These are phyloP conservation scores for Botrytis hyacinthi DNA, from an alignment of 2,329 filamentous ascomycete genomes.

Conservation along the genomic window DNA sequence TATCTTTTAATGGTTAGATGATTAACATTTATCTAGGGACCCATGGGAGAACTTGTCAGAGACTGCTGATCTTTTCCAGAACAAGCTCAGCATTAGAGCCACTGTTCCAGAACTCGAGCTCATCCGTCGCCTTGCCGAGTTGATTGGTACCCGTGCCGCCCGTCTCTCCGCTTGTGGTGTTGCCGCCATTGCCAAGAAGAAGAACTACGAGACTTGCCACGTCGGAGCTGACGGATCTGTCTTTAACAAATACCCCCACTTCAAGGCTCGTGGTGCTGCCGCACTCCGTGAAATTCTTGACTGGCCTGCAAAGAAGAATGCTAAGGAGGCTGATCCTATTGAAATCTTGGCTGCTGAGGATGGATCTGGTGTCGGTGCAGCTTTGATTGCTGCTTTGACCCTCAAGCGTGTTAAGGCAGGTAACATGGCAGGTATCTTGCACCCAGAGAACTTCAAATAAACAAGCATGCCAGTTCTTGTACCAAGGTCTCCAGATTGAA, in stretches of 20 bases:
- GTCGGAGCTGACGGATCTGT: conserved; percentile 96
- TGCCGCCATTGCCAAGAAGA: conserved; percentile 95
- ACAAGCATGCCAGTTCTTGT: not conserved
- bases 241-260: conserved; percentile 99
- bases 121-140: conserved; percentile 81
- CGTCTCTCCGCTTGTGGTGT: conserved; percentile 93
- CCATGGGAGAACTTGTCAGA: conserved; percentile 94
- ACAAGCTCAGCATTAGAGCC: conserved; percentile 68
- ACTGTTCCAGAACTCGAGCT: conserved; percentile 82
- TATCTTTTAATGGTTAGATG: conserved; percentile 18
- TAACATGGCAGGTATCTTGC: conserved; percentile 62
- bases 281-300: conserved; percentile 94
- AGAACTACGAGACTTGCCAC: conserved; percentile 81
- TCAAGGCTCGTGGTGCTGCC: conserved; percentile 86
- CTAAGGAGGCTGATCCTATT: conserved; percentile 79
- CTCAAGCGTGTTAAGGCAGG: conserved; percentile 62
- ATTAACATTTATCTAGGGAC: conserved; percentile 57
- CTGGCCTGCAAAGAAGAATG: conserved; percentile 71
- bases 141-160: conserved; percentile 92
- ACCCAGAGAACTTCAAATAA: conserved; percentile 58
- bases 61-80: conserved; percentile 77
- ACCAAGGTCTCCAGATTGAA: not conserved
- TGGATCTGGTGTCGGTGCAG: conserved; percentile 94
- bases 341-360: conserved; percentile 90
- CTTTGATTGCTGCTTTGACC: conserved; percentile 78